Evolutionary conservation across 352 stramenopile species (phyloP).

Genomic region (Phytopythium ostracodes): DNA sequence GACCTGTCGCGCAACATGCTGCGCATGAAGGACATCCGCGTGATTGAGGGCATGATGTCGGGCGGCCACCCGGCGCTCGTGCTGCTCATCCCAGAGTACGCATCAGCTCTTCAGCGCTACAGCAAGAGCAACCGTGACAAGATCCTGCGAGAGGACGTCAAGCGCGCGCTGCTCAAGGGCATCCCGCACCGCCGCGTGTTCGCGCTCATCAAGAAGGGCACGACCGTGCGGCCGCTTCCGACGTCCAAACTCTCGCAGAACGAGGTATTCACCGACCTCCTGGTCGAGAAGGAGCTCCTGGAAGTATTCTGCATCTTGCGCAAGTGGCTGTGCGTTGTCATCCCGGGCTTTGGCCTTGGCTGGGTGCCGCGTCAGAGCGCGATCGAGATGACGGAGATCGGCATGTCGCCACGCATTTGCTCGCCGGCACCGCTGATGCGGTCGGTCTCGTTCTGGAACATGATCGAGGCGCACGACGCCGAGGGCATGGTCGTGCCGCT

Average conservation of each 20-base stretch:
- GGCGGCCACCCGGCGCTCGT: slow-evolving; percentile 42
- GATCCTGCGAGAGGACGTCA: slow-evolving; percentile 41
- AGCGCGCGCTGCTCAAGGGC: slow-evolving; percentile 42
- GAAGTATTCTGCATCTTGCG: slow-evolving; percentile 54
- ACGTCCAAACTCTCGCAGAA: slow-evolving; percentile 37
- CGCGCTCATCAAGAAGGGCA: slow-evolving; percentile 40
- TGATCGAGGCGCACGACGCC: slow-evolving; percentile 43
- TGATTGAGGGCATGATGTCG: slow-evolving; percentile 47
- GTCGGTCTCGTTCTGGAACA: slow-evolving; percentile 44
- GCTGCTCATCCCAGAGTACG: slow-evolving; percentile 45
- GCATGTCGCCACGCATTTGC: slow-evolving; percentile 45
- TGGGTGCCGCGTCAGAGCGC: slow-evolving; percentile 43
- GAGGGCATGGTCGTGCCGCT: slow-evolving; percentile 47
- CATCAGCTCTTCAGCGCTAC: slow-evolving; percentile 39
- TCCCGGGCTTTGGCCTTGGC: slow-evolving; percentile 50
- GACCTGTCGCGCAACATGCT: slow-evolving; percentile 52
- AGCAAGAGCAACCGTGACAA: slow-evolving; percentile 48
- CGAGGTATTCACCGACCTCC: slow-evolving; percentile 35
- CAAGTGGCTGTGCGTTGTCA: slow-evolving; percentile 51
- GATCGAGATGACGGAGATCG: slow-evolving; percentile 47
- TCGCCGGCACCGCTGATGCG: slow-evolving; percentile 38
- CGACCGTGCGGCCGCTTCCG: slow-evolving; percentile 38
- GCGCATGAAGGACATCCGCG: slow-evolving; percentile 49
- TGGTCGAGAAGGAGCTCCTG: slow-evolving; percentile 38
- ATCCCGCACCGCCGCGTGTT: slow-evolving; percentile 44